Percentiles rank a stretch among this genome's conserved stretches.
phyloP scores from a whole-genome alignment of 495 filamentous ascomycete species.

The Podospora comata region DNA sequence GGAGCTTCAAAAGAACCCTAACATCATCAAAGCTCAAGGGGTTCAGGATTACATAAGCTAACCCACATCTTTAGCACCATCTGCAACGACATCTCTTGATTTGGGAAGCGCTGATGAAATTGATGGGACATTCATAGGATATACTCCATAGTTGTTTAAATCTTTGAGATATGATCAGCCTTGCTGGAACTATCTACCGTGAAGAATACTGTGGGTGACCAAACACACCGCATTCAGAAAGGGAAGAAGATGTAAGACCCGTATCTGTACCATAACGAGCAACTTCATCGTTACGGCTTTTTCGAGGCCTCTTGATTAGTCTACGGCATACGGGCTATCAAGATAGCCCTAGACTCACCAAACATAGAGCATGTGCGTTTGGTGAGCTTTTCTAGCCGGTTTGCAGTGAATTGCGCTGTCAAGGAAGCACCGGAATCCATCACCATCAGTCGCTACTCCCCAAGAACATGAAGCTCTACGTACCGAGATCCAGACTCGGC shows the following conservation, averaged over 20 bases:
- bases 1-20: not conserved
- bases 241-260: constrained; percentile 63
- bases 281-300: constrained; percentile 77
- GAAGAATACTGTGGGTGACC: not conserved
- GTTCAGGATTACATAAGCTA: constrained; percentile 3
- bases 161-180: not conserved
- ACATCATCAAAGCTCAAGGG: not conserved
- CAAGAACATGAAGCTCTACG: not conserved
- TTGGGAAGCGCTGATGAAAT: not conserved
- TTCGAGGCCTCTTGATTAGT: constrained; percentile 64
- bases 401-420: not conserved
- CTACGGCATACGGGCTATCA: constrained; percentile 54
- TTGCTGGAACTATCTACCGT: not conserved
- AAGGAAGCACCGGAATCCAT: not conserved
- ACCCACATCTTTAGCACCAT: not conserved
- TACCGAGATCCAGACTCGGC: not conserved
- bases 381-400: constrained; percentile 50
- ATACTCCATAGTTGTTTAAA: not conserved
- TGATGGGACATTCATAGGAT: not conserved
- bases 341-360: constrained; percentile 53
- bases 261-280: constrained; percentile 91
- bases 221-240: not conserved
- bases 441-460: not conserved
- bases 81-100: not conserved
- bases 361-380: constrained; percentile 43